A percentile compares a stretch with the other conserved stretches of the same genome.
Conservation (phyloP, 2,329 filamentous ascomycete species). For the Microdochium trichocladiopsis region DNA sequence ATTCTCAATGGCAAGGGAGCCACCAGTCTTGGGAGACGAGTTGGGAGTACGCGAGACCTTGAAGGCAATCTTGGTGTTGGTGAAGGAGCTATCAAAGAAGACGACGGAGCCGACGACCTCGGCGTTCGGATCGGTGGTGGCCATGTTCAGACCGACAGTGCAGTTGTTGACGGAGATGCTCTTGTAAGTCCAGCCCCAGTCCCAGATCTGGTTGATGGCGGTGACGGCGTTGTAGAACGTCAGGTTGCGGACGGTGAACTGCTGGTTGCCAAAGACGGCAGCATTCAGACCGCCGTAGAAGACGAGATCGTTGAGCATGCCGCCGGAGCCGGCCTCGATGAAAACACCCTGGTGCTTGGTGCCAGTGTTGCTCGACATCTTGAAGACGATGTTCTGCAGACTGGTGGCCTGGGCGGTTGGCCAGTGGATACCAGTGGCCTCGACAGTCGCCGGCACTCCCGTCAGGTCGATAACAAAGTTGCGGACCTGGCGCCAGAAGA, state of each 20-base stretch:
- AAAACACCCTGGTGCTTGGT: conserved; percentile 51
- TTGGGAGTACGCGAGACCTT: conserved; percentile 10
- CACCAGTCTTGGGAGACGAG: conserved; percentile 27
- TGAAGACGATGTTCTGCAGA: conserved; percentile 51
- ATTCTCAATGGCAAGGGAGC: conserved; percentile 41
- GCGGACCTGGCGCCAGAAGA: conserved; percentile 50
- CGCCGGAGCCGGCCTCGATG: conserved; percentile 58
- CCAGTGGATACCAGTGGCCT: conserved; percentile 56
- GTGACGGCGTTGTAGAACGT: conserved; percentile 58
- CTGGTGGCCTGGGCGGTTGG: conserved; percentile 58
- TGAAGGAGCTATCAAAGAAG: conserved; percentile 66
- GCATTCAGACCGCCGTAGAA: conserved; percentile 68
- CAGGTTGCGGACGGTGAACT: conserved; percentile 65
- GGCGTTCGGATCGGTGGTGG: conserved; percentile 32
- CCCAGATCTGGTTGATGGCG: conserved; percentile 66
- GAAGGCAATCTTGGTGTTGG: conserved; percentile 53
- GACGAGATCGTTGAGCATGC: conserved; percentile 60
- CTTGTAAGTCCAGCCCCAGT: conserved; percentile 72
- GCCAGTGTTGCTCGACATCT: conserved; percentile 34
- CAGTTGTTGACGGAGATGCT: conserved; percentile 57
- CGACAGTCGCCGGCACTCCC: conserved; percentile 33
- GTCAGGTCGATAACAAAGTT: conserved; percentile 52
- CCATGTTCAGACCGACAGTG: conserved; percentile 61
- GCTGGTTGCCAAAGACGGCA: conserved; percentile 48
- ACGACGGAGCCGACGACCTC: conserved; percentile 65